Evolutionary conservation across 140 eudicot species (phyloP), one percentile per base, ranked within the genome.

Genomic region (Ambrosia hybrid): DNA sequence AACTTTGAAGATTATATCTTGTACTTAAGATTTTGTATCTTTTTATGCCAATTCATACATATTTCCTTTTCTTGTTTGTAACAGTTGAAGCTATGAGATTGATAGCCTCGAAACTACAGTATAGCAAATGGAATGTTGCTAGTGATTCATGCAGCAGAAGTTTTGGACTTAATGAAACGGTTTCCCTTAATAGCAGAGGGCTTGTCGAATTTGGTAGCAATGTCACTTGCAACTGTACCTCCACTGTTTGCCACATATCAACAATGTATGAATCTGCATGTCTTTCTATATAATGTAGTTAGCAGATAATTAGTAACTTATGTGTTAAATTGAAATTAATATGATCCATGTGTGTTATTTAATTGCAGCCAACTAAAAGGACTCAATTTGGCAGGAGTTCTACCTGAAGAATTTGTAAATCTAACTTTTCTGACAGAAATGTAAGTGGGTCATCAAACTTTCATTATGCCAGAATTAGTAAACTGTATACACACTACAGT

Each of bases 191-290:
- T 13, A 39, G 0, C 2, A 6, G 1, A 0, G 59, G 45, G 51
- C 41, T 57, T 57, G 5, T 73, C 4, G 5, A 4, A 12, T 0
- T 73, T 11, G 43, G 79, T n/a, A 80, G 95, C 82, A 70, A 67
- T 51, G 86, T 92, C 30, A 83, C 81, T 46, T 92, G 98, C 60
- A 51, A 79, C 71, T 89, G 98, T 78, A 72, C 30, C 76, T 57
- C 45, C 82, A n/a, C n/a, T n/a, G n/a, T n/a, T n/a, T n/a, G n/a
- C n/a, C n/a, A n/a, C n/a, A n/a, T n/a, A n/a, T n/a, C 91, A 13
- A 66, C 13, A 73, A 87, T 93, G 98, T 93, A 89, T 57, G 10
- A 26, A 9, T 53, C 4, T 6, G 58, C 45, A 39, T 39, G 5
- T 39, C 45, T 39, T 39, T 39, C n/a, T n/a, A n/a, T n/a, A n/a